A percentile compares a stretch with the other conserved stretches of the same genome.
These are phyloP conservation scores for Narthecium ossifragum DNA, from an alignment of 106 monocot genomes.

Conservation along the genomic window DNA sequence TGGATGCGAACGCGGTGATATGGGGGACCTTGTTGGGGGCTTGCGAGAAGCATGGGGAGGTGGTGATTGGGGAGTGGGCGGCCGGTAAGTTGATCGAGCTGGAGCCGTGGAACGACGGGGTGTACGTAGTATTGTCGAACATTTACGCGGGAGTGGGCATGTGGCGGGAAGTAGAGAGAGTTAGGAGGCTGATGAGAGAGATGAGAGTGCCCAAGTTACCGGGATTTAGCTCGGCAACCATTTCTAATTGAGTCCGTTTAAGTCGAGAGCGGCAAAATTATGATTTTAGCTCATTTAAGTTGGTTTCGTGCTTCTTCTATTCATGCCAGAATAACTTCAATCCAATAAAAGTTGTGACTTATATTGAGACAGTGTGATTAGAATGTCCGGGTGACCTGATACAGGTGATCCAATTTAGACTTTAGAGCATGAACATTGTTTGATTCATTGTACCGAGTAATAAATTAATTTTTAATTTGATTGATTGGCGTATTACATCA, in stretches of 20 bases:
- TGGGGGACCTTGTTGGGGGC: slow-evolving; percentile 67
- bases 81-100: slow-evolving; percentile 40
- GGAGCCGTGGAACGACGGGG: slow-evolving; percentile 81
- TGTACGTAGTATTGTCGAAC: slow-evolving; percentile 74
- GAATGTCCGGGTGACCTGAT: no score
- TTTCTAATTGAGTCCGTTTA: slow-evolving; percentile 1
- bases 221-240: slow-evolving; percentile 30
- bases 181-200: slow-evolving; percentile 44
- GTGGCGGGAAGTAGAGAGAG: slow-evolving; percentile 48
- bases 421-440: no score
- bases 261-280: no score
- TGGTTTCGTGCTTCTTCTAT: no score
- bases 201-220: slow-evolving; percentile 42
- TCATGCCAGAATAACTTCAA: no score
- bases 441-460: no score
- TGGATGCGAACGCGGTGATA: slow-evolving; percentile 37
- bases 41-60: slow-evolving; percentile 59
- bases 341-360: no score
- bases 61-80: slow-evolving; percentile 53
- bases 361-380: no score
- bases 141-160: slow-evolving; percentile 42
- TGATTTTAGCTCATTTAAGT: no score
- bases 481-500: no score
- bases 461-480: no score
- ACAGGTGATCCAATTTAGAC: no score